Evolutionary conservation across 805 yeast species (phyloP).

Genomic region (Saturnispora sekii): DNA sequence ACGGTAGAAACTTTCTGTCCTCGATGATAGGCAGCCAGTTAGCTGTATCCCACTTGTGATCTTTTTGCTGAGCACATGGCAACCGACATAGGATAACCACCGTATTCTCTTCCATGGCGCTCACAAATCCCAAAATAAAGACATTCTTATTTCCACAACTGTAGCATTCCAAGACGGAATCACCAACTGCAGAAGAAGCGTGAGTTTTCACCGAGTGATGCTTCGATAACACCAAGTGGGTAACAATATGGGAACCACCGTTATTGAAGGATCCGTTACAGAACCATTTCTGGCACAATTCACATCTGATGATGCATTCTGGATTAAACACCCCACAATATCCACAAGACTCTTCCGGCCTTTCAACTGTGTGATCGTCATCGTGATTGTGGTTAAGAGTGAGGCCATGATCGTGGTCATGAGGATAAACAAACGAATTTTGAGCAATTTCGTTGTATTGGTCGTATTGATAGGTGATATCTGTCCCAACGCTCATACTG

Average conservation of each 20-base stretch:
- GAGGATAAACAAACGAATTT: no score
- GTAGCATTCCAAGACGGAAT: slow-evolving; percentile 78
- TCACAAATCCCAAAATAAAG: slow-evolving; percentile 75
- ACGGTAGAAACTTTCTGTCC: slow-evolving; percentile 63
- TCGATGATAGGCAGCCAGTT: slow-evolving; percentile 86
- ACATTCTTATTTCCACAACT: slow-evolving; percentile 78
- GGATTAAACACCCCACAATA: slow-evolving; percentile 72
- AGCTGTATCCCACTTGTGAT: slow-evolving; percentile 74
- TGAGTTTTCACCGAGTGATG: slow-evolving; percentile 71
- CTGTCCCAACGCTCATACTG: no score
- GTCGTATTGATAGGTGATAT: no score
- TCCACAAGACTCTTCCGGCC: slow-evolving; percentile 31
- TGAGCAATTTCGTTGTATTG: no score
- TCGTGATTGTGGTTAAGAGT: not conserved
- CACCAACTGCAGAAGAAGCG: slow-evolving; percentile 78
- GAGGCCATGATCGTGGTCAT: no score
- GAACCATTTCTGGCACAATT: slow-evolving; percentile 76
- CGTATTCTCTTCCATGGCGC: slow-evolving; percentile 78
- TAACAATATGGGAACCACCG: slow-evolving; percentile 63
- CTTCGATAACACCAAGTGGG: slow-evolving; percentile 71
- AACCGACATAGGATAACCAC: slow-evolving; percentile 80
- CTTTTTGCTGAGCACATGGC: slow-evolving; percentile 76
- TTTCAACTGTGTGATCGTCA: not conserved
- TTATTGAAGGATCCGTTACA: slow-evolving; percentile 62
- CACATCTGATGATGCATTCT: slow-evolving; percentile 63